Percentiles rank a stretch among this genome's conserved stretches.
phyloP scores from a whole-genome alignment of 73 alveolate species.

The Paramecium octaurelia region DNA sequence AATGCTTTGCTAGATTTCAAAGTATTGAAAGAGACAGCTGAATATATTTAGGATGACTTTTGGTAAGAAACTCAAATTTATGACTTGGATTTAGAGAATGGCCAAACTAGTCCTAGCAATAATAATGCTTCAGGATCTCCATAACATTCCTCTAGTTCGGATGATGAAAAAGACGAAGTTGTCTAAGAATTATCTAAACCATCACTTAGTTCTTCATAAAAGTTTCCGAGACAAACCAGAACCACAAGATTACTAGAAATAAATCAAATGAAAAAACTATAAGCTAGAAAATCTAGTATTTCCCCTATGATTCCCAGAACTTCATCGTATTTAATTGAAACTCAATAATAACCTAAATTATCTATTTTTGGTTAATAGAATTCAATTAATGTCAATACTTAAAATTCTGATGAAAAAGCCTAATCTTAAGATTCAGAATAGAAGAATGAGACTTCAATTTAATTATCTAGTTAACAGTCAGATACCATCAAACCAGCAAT shows the following conservation, averaged over 20 bases:
- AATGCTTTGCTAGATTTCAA: neutral
- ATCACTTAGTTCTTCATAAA: neutral
- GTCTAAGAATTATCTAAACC: neutral
- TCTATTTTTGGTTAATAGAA: neutral
- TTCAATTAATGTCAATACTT: neutral
- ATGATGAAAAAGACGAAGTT: neutral
- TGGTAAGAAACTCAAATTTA: constrained; percentile 34
- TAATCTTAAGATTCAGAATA: neutral
- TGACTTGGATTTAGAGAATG: neutral
- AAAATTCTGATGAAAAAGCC: neutral
- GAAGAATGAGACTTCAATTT: neutral
- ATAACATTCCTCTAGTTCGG: neutral
- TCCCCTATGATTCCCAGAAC: constrained; percentile 1
- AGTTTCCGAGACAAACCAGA: neutral
- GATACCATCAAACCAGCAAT: neutral
- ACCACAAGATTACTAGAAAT: neutral
- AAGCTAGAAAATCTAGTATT: neutral
- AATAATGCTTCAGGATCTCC: neutral
- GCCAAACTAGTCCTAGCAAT: neutral
- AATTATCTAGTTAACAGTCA: neutral
- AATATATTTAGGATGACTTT: constrained; percentile 19
- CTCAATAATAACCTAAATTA: neutral
- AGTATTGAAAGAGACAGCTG: neutral
- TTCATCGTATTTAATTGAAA: neutral
- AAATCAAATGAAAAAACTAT: neutral